Conservation (phyloP, 352 stramenopile genomes). For the Phytophthora ramorum region DNA sequence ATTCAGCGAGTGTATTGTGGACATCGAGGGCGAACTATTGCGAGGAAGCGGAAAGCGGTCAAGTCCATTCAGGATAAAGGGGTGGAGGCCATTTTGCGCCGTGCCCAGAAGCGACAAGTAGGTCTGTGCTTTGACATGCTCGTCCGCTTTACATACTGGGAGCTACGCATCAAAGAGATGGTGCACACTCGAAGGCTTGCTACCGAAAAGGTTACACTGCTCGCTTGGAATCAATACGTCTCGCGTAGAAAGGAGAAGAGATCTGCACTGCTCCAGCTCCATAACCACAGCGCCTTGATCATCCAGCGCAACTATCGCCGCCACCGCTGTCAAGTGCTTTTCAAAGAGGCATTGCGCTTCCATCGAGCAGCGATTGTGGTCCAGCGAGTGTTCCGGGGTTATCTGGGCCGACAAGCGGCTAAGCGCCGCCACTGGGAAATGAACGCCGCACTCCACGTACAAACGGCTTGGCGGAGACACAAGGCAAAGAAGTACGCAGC, state of each 20-base stretch:
- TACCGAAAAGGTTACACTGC: slow-evolving; percentile 13
- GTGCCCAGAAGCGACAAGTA: slow-evolving; percentile 39
- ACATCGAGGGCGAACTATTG: slow-evolving; percentile 29
- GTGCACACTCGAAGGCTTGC: slow-evolving; percentile 12
- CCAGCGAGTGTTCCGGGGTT: slow-evolving; percentile 66
- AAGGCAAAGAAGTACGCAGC: slow-evolving; percentile 48
- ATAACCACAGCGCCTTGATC: slow-evolving; percentile 47
- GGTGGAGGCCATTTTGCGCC: slow-evolving; percentile 36
- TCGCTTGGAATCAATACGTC: slow-evolving; percentile 32
- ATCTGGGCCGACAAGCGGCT: slow-evolving; percentile 44
- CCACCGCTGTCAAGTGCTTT: slow-evolving; percentile 57
- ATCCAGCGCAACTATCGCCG: slow-evolving; percentile 81
- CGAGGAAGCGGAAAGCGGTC: slow-evolving; percentile 29
- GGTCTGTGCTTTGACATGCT: slow-evolving; percentile 44
- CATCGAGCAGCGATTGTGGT: slow-evolving; percentile 64
- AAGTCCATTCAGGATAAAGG: slow-evolving; percentile 41
- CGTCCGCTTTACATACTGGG: slow-evolving; percentile 19
- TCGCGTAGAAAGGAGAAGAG: slow-evolving; percentile 47
- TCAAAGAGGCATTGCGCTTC: slow-evolving; percentile 36
- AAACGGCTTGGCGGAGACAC: slow-evolving; percentile 64
- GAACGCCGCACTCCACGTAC: slow-evolving; percentile 48
- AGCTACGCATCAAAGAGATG: slow-evolving; percentile 49
- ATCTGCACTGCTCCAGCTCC: slow-evolving; percentile 35
- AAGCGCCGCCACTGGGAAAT: slow-evolving; percentile 49
- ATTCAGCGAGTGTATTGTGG: slow-evolving; percentile 75